A percentile compares a stretch with the other conserved stretches of the same genome.
phyloP scores from a whole-genome alignment of 1,284 basidiomycete genomes.

The Hemileia vastatrix region DNA sequence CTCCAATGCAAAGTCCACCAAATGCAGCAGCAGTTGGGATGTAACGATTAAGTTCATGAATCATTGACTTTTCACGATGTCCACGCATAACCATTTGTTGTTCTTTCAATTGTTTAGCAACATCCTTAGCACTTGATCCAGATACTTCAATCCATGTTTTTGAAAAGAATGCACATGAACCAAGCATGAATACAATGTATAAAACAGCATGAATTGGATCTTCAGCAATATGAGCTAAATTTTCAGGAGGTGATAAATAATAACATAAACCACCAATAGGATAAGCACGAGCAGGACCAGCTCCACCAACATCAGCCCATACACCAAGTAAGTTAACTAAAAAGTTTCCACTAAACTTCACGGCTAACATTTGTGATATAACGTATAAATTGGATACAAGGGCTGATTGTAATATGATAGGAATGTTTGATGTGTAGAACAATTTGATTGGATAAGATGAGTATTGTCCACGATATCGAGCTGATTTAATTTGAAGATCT shows the following conservation, averaged over 20 bases:
- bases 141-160: slow-evolving; percentile 99
- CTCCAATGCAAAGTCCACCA: slow-evolving; percentile 85
- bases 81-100: slow-evolving; percentile 98
- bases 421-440: slow-evolving; percentile 99
- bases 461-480: slow-evolving; percentile 86
- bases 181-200: slow-evolving; percentile 85
- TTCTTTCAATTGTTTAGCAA: slow-evolving; percentile 97
- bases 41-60: slow-evolving; percentile 95
- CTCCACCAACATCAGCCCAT: slow-evolving; percentile 96
- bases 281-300: slow-evolving; percentile 75
- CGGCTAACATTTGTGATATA: slow-evolving; percentile 85
- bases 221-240: slow-evolving; percentile 68
- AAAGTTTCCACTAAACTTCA: slow-evolving; percentile 81
- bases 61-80: slow-evolving; percentile 92
- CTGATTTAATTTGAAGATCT: slow-evolving; percentile 95
- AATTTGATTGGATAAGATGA: slow-evolving; percentile 94
- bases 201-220: slow-evolving; percentile 89
- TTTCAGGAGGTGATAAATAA: slow-evolving; percentile 94
- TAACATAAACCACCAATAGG: slow-evolving; percentile 82
- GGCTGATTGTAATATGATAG: slow-evolving; percentile 95
- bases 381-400: slow-evolving; percentile 92
- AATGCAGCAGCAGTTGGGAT: slow-evolving; percentile 96
- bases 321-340: slow-evolving; percentile 81
- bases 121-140: slow-evolving; percentile 84
- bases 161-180: slow-evolving; percentile 90